Conservation (phyloP, 441 rosid species). For the Pelargonium exstipulatum region DNA sequence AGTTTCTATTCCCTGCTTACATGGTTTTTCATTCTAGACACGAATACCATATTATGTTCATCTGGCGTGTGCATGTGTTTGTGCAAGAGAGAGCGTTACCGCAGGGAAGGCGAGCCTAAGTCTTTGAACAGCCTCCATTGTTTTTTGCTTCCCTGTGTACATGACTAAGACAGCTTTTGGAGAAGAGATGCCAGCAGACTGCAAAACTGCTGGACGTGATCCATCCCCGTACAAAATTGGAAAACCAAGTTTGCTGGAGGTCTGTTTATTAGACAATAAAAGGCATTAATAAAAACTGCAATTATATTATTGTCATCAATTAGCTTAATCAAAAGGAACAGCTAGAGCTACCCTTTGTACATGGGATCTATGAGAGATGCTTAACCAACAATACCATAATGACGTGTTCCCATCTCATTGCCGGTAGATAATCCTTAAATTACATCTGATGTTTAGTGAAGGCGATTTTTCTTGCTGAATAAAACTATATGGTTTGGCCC, state of each 20-base stretch:
- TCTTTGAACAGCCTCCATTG: slow-evolving; percentile 76
- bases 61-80: too few relatives aligned
- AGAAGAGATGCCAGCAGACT: slow-evolving; percentile 74
- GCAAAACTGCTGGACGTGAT: slow-evolving; percentile 74
- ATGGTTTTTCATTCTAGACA: too few relatives aligned
- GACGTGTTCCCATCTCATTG: too few relatives aligned
- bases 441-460: too few relatives aligned
- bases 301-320: not conserved
- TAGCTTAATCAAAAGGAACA: not conserved
- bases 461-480: too few relatives aligned
- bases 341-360: not conserved
- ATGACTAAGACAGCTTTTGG: slow-evolving; percentile 92
- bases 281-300: not conserved
- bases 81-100: slow-evolving; percentile 32
- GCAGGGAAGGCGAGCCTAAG: slow-evolving; percentile 85
- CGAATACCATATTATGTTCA: too few relatives aligned
- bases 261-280: slow-evolving; percentile 34
- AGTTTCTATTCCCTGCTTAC: too few relatives aligned
- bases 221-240: slow-evolving; percentile 86
- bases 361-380: too few relatives aligned
- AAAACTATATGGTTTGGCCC: too few relatives aligned
- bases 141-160: slow-evolving; percentile 73
- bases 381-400: too few relatives aligned
- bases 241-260: slow-evolving; percentile 79
- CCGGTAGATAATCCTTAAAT: too few relatives aligned